phyloP scores from a whole-genome alignment of 495 filamentous ascomycete species.

The Jackrogersella minutella region DNA sequence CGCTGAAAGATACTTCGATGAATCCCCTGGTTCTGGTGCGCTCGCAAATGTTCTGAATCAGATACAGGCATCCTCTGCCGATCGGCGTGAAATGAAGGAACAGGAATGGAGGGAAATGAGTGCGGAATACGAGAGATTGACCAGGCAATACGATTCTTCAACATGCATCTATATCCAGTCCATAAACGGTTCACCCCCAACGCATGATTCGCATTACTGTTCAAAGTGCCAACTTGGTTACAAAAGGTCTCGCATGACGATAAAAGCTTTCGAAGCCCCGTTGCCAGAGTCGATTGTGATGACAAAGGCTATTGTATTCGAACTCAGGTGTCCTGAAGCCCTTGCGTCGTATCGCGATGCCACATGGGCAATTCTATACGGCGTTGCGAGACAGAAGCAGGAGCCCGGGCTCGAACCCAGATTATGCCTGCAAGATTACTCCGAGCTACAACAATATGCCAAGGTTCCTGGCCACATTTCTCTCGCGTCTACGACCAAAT shows the following conservation, averaged over 20 bases:
- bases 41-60: slow-evolving; percentile 41
- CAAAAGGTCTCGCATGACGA: slow-evolving; percentile 43
- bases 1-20: slow-evolving; percentile 55
- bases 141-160: slow-evolving; percentile 45
- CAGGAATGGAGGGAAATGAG: slow-evolving; percentile 51
- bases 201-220: slow-evolving; percentile 31
- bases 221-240: slow-evolving; percentile 48
- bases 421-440: slow-evolving; percentile 38
- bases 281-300: slow-evolving; percentile 47
- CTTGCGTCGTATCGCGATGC: slow-evolving; percentile 55
- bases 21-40: slow-evolving; percentile 28
- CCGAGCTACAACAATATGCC: slow-evolving; percentile 27
- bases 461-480: slow-evolving; percentile 23
- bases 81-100: slow-evolving; percentile 45
- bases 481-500: slow-evolving; percentile 46
- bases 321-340: slow-evolving; percentile 48
- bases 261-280: slow-evolving; percentile 54
- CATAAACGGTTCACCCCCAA: not conserved
- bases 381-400: slow-evolving; percentile 26
- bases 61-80: slow-evolving; percentile 46
- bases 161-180: slow-evolving; percentile 38
- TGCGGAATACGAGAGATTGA: slow-evolving; percentile 49
- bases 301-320: slow-evolving; percentile 53
- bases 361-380: slow-evolving; percentile 49
- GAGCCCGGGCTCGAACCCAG: slow-evolving; percentile 25